Evolutionary conservation across 2,329 filamentous ascomycete species (phyloP).

Genomic region (Sporothrix schenckii): DNA sequence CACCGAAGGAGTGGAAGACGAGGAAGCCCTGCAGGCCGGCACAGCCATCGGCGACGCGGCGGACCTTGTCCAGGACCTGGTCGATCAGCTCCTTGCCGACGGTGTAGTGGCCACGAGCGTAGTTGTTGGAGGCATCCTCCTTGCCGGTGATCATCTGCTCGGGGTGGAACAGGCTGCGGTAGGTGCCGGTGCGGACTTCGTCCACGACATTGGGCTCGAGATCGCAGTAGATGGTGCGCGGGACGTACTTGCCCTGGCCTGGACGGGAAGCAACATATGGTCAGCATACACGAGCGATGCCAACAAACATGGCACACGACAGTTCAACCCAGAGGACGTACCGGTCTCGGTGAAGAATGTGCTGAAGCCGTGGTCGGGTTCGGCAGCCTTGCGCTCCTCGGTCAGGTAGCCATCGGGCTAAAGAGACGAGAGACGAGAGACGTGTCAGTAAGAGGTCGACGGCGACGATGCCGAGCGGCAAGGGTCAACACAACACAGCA

Average conservation of each 20-base stretch:
- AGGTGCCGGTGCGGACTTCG: constrained; percentile 95
- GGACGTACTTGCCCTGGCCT: constrained; percentile 99
- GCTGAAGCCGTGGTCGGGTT: constrained; percentile 97
- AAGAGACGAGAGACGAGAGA: constrained; percentile 35
- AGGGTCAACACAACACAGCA: constrained; percentile 22
- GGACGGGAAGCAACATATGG: neutral
- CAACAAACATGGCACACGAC: neutral
- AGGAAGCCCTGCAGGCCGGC: constrained; percentile 98
- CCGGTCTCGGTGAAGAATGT: constrained; percentile 99
- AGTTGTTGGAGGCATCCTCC: constrained; percentile 99
- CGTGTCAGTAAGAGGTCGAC: constrained; percentile 41
- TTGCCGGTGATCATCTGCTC: constrained; percentile 99
- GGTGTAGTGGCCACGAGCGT: constrained; percentile 99
- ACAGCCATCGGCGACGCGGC: constrained; percentile 97
- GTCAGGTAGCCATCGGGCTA: constrained; percentile 98
- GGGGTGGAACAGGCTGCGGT: constrained; percentile 96
- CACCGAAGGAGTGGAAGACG: constrained; percentile 99
- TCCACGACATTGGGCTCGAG: constrained; percentile 99
- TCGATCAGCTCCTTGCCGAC: constrained; percentile 99
- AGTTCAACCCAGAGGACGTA: constrained; percentile 49
- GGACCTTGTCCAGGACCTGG: constrained; percentile 95
- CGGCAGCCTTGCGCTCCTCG: constrained; percentile 91
- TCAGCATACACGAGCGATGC: neutral
- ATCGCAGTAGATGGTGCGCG: constrained; percentile 98
- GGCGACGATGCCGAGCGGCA: neutral